These are phyloP conservation scores for Leccinum pellstonianum DNA, from an alignment of 768 basidiomycete genomes.

Conservation along the genomic window DNA sequence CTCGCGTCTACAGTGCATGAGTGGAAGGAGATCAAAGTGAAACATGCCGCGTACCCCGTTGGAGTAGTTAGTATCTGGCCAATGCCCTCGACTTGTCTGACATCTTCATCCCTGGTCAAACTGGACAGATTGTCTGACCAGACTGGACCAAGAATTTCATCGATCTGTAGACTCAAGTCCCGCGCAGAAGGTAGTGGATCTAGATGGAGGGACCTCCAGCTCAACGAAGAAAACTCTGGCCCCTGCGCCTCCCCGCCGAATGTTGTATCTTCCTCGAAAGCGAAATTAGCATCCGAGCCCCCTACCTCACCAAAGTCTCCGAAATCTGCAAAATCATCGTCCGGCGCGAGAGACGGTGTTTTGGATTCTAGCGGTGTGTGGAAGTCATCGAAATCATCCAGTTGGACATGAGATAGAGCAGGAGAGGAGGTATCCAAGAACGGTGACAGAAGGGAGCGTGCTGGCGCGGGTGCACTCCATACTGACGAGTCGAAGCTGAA, in stretches of 20 bases:
- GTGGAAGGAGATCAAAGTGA: slow-evolving; percentile 23
- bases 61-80: slow-evolving; percentile 74
- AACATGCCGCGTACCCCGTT: slow-evolving; percentile 54
- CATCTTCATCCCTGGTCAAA: slow-evolving; percentile 63
- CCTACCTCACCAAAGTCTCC: slow-evolving; percentile 79
- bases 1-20: slow-evolving; percentile 57
- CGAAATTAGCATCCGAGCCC: slow-evolving; percentile 40
- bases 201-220: slow-evolving; percentile 63
- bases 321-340: slow-evolving; percentile 86
- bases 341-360: slow-evolving; percentile 39
- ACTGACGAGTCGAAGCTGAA: slow-evolving; percentile 70
- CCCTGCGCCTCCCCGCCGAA: slow-evolving; percentile 14
- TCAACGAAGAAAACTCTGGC: slow-evolving; percentile 42
- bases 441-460: slow-evolving; percentile 31
- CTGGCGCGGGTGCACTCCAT: slow-evolving; percentile 54
- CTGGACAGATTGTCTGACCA: slow-evolving; percentile 56
- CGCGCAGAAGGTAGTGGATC: slow-evolving; percentile 60
- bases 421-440: slow-evolving; percentile 28
- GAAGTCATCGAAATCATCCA: slow-evolving; percentile 55
- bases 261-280: slow-evolving; percentile 31
- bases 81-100: slow-evolving; percentile 79
- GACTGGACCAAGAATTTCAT: slow-evolving; percentile 63
- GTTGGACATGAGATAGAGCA: slow-evolving; percentile 32
- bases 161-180: slow-evolving; percentile 60
- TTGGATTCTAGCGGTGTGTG: slow-evolving; percentile 49